A percentile compares a stretch with the other conserved stretches of the same genome.
Evolutionary conservation across 2,329 filamentous ascomycete species (phyloP).

Genomic region (Microdochium trichocladiopsis): DNA sequence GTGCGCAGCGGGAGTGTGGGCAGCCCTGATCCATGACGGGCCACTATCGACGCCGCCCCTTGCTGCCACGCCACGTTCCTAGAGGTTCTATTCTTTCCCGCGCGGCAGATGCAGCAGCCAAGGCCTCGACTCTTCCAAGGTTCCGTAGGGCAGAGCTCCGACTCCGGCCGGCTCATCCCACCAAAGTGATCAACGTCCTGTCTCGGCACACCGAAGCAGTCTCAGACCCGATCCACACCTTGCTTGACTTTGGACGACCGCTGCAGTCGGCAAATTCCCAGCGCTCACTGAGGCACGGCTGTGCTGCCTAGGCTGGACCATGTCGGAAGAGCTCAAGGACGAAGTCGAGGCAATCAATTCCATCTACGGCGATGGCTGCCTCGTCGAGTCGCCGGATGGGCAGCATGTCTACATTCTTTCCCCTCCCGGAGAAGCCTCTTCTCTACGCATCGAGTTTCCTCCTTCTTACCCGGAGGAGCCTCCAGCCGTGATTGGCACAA

Average conservation of each 20-base stretch:
- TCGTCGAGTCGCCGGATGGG: conserved; percentile 33
- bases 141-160: not conserved
- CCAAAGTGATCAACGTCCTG: too few species aligned
- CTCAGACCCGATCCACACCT: too few species aligned
- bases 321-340: conserved; percentile 58
- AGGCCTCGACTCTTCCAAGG: too few species aligned
- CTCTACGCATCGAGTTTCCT: conserved; percentile 62
- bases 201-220: too few species aligned
- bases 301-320: conserved; percentile 12
- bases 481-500: conserved; percentile 68
- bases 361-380: conserved; percentile 67
- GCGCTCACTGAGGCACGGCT: not conserved
- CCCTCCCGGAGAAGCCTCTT: conserved; percentile 54
- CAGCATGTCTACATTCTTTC: conserved; percentile 51
- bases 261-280: too few species aligned
- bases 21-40: not conserved
- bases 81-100: not conserved
- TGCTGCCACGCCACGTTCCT: not conserved
- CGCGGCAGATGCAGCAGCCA: too few species aligned
- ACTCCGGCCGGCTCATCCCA: not conserved
- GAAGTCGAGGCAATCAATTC: conserved; percentile 79
- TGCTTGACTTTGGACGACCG: too few species aligned
- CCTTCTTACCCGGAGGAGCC: conserved; percentile 65
- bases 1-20: too few species aligned
- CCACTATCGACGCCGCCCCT: not conserved